These are phyloP conservation scores for Flammula alnicola DNA, from an alignment of 1,284 basidiomycete species.

Conservation along the genomic window DNA sequence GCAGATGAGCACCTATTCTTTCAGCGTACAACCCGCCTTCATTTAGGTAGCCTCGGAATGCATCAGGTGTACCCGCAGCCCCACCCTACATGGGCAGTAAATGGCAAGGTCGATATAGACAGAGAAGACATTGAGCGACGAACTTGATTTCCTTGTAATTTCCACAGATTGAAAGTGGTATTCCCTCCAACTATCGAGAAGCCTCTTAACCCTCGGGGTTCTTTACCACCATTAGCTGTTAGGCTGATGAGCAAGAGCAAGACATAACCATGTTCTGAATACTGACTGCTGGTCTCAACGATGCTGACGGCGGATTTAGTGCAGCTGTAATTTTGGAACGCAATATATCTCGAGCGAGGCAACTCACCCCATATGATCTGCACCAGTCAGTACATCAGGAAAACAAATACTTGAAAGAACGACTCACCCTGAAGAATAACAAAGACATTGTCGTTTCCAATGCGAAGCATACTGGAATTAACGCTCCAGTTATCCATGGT, in stretches of 20 bases:
- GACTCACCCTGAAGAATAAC: constrained; percentile 52
- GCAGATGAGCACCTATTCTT: constrained; percentile 56
- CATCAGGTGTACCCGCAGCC: constrained; percentile 47
- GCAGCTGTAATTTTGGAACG: constrained; percentile 1
- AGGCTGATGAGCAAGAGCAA: background rate
- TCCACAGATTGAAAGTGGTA: constrained; percentile 49
- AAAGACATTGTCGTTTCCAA: constrained; percentile 50
- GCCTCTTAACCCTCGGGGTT: constrained; percentile 57
- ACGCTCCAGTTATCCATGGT: constrained; percentile 47
- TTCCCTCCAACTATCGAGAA: constrained; percentile 47
- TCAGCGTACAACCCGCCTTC: constrained; percentile 59
- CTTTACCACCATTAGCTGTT: constrained; percentile 50
- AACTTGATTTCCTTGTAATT: constrained; percentile 56
- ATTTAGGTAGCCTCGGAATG: constrained; percentile 53
- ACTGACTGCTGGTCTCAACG: constrained; percentile 50
- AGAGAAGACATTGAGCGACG: background rate
- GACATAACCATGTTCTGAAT: background rate
- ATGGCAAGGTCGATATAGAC: background rate
- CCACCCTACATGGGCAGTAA: constrained; percentile 40
- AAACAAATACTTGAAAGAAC: constrained; percentile 11
- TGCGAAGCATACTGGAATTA: constrained; percentile 36
- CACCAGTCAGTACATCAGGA: background rate
- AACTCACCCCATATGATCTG: constrained; percentile 52
- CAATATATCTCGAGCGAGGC: background rate
- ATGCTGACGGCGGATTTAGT: constrained; percentile 36